A percentile compares a stretch with the other conserved stretches of the same genome.
Conservation (phyloP, 2,329 filamentous ascomycete species). For the Alternaria sp. region DNA sequence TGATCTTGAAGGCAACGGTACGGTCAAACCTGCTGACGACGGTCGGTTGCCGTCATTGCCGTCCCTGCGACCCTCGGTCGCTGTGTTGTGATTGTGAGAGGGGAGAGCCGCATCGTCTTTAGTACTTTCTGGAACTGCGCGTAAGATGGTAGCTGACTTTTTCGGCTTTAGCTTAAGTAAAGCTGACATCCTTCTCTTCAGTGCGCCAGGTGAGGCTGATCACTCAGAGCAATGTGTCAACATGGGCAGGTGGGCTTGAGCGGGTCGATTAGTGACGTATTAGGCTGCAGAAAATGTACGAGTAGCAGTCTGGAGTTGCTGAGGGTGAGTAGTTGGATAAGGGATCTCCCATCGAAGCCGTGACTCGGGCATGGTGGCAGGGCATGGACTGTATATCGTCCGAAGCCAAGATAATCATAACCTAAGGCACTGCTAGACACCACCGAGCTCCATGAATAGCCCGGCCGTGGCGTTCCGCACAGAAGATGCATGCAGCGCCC, state of each 20-base stretch:
- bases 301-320: conserved; percentile 9
- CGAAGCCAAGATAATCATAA: conserved; percentile 29
- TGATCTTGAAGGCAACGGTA: conserved; percentile 23
- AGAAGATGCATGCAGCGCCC: conserved; percentile 6
- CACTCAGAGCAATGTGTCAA: conserved; percentile 1
- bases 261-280: conserved; percentile 2
- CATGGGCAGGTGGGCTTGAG: background rate
- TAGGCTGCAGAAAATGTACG: conserved; percentile 8
- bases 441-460: conserved; percentile 16
- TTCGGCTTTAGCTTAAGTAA: conserved; percentile 29
- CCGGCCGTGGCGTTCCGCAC: conserved; percentile 15
- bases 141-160: conserved; percentile 41
- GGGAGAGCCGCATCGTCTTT: conserved; percentile 29
- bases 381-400: conserved; percentile 23
- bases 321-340: conserved; percentile 15
- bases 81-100: conserved; percentile 49
- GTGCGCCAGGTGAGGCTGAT: conserved; percentile 8
- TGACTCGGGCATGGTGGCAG: conserved; percentile 21
- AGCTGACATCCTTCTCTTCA: conserved; percentile 25
- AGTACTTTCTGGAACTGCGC: conserved; percentile 42
- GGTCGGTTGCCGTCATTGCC: conserved; percentile 37
- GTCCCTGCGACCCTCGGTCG: conserved; percentile 19
- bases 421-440: conserved; percentile 14
- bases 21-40: conserved; percentile 19
- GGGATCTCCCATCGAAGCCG: conserved; percentile 14